Base-by-base conservation (phyloP, 164 flowering plant species). In the Hamamelis virginiana region DNA sequence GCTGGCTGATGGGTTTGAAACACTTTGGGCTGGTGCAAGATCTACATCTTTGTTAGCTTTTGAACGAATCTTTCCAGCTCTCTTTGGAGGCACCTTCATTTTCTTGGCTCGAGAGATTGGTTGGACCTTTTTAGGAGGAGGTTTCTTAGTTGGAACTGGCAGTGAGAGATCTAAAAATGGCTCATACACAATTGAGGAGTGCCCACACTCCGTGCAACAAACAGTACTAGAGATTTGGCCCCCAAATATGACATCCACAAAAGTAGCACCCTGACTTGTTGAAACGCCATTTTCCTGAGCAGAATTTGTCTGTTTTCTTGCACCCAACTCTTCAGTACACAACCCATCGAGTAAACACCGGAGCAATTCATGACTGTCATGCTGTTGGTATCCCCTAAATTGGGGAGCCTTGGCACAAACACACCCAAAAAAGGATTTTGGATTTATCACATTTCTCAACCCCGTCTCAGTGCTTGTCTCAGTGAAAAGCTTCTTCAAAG, bases 291-390 rank as follows among this genome's bases (percentile, higher is more conserved):
- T 83, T 45, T 76, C 87, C 26, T 65, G 65, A 28, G 70, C 69
- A 52, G 78, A 70, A 64, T 21, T 65, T 0, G 22, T 51, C 51
- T 67, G 72, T 67, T 85, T 90, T 74, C 80, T 85, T 1, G 68
- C 56, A 62, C 58, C 65, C 69, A 82, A 68, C 64, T 93, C 97
- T 78, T 96, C 99, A 61, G 79, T 76, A 44, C 74, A 76, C 80
- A 90, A 72, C 21, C 87, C 90, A 85, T 93, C 98, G 27, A 96
- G 92, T 72, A 96, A 84, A 74, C 80, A 91, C 6, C 94, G 91
- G 23, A 96, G 92, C 79, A 96, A 74, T 59, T 96, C 99, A 74
- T 96, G 99, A 79, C 99, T 91, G 71, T 96, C 99, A 48, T 96
- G 98, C 64, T 96, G 98, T 67, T 90, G 94, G 75, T 77, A 87